Evolutionary conservation across 495 filamentous ascomycete genomes (phyloP), one percentile per base, ranked within the genome.

Genomic region (Extremus antarcticus): DNA sequence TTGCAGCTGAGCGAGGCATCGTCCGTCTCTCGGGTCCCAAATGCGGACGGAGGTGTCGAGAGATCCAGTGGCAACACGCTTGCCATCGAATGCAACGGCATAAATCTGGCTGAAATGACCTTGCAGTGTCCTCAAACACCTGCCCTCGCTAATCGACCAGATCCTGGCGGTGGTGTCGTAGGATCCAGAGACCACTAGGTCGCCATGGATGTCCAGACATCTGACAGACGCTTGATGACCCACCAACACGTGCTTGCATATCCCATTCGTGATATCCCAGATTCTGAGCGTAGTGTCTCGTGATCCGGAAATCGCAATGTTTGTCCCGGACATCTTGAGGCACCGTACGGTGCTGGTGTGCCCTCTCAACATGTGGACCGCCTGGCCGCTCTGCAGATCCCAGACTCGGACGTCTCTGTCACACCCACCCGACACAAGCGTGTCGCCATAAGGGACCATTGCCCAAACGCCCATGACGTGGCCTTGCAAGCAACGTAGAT

Each of bases 391-490:
- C 46, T 81, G 81, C 81, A 98, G 86, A 68, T 98, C 89, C 92
- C 92, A 98, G 1, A 97, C 94, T 54, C 92, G 77, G 24, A 98
- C 92, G 68, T 98, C 94, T 50, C 92, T 80, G 69, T 98, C 92
- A 68, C 92, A 98, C 29, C 92, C 92, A 60, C 92, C 92, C 65
- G 89, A 95, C 48, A 98, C 94, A 54, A 98, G 75, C 52, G 86
- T 87, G 68, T 98, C 90, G 55, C 86, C 94, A 87, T 90, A 95
- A 15, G 92, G 94, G 51, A 98, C 90, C 91, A 98, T 97, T 19
- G 92, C 92, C 92, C 92, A 98, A 39, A 98, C 92, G 32, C 92
- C 92, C 92, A 98, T 98, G 38, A 95, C 86, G 70, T 98, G 92
- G 24, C 92, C 92, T 64, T 89, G 83, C 15, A 98, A 76, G 2